Evolutionary conservation across 495 filamentous ascomycete species (phyloP), one percentile per base, ranked within the genome.

Genomic region (Aspergillus haitiensis): DNA sequence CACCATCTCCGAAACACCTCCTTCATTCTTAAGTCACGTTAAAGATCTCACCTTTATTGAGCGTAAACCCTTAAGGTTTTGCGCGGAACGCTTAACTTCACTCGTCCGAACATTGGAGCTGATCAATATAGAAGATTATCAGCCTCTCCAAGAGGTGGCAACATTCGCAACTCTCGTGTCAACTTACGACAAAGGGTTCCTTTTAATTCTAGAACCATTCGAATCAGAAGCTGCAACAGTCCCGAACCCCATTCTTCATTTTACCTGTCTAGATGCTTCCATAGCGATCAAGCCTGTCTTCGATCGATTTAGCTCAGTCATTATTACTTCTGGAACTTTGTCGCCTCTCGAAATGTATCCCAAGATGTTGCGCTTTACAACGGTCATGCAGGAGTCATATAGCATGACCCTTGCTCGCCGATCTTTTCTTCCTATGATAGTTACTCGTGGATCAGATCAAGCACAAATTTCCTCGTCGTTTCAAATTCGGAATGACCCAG

Each of bases 281-380:
- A 99, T 99, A 60, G 95, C 95, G 48, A 98, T 99, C 72, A 96
- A 93, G 67, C 95, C 95, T 1, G 92, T 99, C 8, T 95, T 98
- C 68, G 94, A 99, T 55, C 88, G 95, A 36, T 99, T 99, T 72
- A 89, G 86, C 67, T 97, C 95, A 7, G 95, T 99, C 55, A 93
- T 99, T 72, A 97, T 99, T 71, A 99, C 95, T 6, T 98, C 95
- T 0, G 95, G 95, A 66, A 99, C 95, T 4, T 88, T 99, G 52
- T 97, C 94, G 0, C 95, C 95, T 0, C 72, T 99, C 5, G 95
- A 99, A 71, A 98, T 99, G 92, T 99, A 98, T 70, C 95, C 95
- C 0, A 97, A 96, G 66, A 97, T 99, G 94, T 85, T 99, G 9
- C 89, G 88, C 45, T 99, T 99, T 74, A 81, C 78, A 3, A 88